These are phyloP conservation scores for Haberlea rhodopensis DNA, from an alignment of 257 asterid species.

Conservation along the genomic window DNA sequence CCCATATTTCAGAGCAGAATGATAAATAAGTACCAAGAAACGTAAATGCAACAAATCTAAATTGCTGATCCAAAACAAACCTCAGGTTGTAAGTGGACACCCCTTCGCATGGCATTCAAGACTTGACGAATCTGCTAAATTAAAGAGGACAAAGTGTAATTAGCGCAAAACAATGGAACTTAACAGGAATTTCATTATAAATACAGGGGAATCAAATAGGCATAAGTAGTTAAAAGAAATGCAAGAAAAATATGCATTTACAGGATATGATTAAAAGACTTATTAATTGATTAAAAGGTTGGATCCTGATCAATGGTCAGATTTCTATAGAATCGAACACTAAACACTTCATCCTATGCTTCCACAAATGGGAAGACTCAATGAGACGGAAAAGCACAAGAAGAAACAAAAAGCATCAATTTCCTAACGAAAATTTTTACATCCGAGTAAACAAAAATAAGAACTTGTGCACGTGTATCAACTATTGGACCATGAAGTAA, in stretches of 20 bases:
- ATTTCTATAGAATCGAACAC: neutral
- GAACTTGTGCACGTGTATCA: too few species aligned
- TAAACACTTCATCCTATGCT: neutral
- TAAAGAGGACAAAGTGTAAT: neutral
- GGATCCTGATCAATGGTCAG: neutral
- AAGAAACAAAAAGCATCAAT: too few species aligned
- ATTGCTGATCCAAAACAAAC: conserved; percentile 28
- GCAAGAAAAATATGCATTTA: neutral
- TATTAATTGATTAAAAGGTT: neutral
- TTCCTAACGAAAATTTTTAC: too few species aligned
- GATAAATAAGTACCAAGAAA: too few species aligned
- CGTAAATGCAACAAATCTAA: too few species aligned
- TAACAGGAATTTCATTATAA: too few species aligned
- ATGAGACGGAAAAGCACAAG: too few species aligned
- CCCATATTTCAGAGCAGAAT: too few species aligned
- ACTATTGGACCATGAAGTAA: too few species aligned
- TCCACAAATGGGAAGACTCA: neutral
- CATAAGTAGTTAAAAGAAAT: conserved; percentile 13
- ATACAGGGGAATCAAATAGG: too few species aligned
- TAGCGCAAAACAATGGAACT: neutral
- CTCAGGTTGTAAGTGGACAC: conserved; percentile 36
- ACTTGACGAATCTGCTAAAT: conserved; percentile 44
- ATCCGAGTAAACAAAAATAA: too few species aligned
- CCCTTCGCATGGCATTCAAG: conserved; percentile 43
- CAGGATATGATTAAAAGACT: neutral